These are phyloP conservation scores for Misopates orontium DNA, from an alignment of 257 asterid genomes.

Conservation along the genomic window DNA sequence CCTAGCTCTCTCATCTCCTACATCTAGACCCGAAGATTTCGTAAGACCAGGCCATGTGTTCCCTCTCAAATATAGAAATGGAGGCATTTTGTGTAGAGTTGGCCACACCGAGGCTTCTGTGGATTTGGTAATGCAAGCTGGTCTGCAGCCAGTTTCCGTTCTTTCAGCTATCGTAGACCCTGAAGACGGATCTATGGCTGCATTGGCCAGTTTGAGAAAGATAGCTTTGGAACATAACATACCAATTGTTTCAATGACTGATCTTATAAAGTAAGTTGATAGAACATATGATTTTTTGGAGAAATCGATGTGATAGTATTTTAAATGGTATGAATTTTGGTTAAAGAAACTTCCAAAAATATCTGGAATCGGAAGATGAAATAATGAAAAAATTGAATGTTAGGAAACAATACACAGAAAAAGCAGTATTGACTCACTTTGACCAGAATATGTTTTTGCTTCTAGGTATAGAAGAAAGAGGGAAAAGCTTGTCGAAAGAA, in stretches of 20 bases:
- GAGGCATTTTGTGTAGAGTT: conserved; percentile 75
- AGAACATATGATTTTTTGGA: background rate
- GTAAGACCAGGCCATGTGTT: conserved; percentile 86
- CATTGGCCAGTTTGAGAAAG: conserved; percentile 46
- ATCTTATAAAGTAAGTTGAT: conserved; percentile 59
- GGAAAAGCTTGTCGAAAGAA: conserved; percentile 69
- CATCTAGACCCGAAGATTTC: conserved; percentile 70
- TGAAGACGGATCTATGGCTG: conserved; percentile 69
- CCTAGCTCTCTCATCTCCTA: conserved; percentile 59
- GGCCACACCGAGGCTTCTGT: conserved; percentile 91
- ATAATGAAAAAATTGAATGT: too few relatives aligned
- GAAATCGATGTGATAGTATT: background rate
- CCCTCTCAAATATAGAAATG: conserved; percentile 74
- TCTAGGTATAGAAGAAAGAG: conserved; percentile 76
- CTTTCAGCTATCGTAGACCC: conserved; percentile 63
- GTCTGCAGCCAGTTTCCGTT: conserved; percentile 58
- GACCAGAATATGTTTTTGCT: conserved; percentile 15
- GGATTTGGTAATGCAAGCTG: conserved; percentile 61
- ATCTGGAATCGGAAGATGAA: too few relatives aligned
- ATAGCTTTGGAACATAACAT: conserved; percentile 50
- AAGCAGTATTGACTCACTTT: background rate
- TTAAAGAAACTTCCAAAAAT: too few relatives aligned
- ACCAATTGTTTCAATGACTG: conserved; percentile 72
- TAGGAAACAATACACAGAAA: too few relatives aligned
- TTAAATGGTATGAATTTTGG: background rate